phyloP scores from a whole-genome alignment of 139 green algal species.

The Auxenochlorella pyrenoidosa region DNA sequence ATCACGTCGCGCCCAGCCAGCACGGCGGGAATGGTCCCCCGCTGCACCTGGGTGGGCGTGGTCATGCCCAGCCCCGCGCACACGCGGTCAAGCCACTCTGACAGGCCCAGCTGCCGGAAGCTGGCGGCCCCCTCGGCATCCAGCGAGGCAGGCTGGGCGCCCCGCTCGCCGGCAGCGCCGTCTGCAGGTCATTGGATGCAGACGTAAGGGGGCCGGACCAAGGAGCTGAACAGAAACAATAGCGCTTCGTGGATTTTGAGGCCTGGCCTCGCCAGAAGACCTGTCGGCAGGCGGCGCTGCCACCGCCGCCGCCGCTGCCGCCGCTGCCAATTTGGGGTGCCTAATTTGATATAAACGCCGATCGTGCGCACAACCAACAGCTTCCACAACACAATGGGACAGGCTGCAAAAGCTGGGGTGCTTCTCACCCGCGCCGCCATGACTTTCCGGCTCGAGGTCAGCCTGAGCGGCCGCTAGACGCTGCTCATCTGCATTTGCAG shows the following conservation, averaged over 20 bases:
- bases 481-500: not conserved
- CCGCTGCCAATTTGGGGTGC: not conserved
- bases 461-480: not conserved
- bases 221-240: too few relatives aligned
- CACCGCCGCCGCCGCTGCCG: not conserved
- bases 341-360: too few relatives aligned
- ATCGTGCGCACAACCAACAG: too few relatives aligned
- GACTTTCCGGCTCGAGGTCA: not conserved
- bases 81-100: constrained; percentile 78
- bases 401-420: too few relatives aligned
- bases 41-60: constrained; percentile 76
- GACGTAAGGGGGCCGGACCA: too few relatives aligned
- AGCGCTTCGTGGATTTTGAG: too few relatives aligned
- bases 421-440: not conserved
- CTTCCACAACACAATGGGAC: too few relatives aligned
- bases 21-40: constrained; percentile 86
- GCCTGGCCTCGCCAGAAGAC: too few relatives aligned
- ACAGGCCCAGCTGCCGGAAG: constrained; percentile 82
- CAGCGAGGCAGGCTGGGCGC: too few relatives aligned
- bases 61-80: constrained; percentile 69
- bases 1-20: constrained; percentile 89
- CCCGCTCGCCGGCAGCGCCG: not conserved
- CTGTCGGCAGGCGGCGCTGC: too few relatives aligned
- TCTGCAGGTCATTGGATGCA: too few relatives aligned
- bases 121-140: not conserved